Evolutionary conservation across 208 protist species (phyloP).

Genomic region (Leishmania tropica): DNA sequence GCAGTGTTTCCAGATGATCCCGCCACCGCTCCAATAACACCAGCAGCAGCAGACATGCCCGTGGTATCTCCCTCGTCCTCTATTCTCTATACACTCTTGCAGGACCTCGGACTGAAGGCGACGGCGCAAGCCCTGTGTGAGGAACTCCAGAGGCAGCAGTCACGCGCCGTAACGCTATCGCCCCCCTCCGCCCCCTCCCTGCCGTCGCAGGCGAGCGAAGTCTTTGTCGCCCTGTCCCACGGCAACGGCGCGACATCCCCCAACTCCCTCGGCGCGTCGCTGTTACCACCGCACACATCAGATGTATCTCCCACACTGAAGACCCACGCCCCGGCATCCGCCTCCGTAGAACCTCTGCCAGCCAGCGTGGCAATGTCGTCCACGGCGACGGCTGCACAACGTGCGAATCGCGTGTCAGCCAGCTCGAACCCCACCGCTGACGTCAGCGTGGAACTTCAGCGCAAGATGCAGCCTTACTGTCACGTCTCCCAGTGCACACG

Average conservation of each 20-base stretch:
- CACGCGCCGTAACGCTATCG: neutral
- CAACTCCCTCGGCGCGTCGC: neutral
- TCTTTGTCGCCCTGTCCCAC: neutral
- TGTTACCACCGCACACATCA: neutral
- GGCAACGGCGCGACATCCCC: neutral
- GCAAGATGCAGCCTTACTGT: neutral
- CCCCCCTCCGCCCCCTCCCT: conserved; percentile 11
- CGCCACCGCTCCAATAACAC: neutral
- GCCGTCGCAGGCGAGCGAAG: conserved; percentile 4
- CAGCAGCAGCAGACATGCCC: neutral
- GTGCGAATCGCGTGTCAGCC: neutral
- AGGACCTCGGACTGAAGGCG: conserved; percentile 52
- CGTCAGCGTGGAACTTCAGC: conserved; percentile 2
- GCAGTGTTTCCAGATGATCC: neutral
- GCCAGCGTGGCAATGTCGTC: neutral
- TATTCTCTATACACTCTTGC: conserved; percentile 45
- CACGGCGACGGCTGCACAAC: neutral
- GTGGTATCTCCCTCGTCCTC: conserved; percentile 15
- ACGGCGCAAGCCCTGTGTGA: conserved; percentile 51
- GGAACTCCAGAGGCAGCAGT: conserved; percentile 37
- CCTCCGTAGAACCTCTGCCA: neutral
- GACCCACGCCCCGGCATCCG: neutral
- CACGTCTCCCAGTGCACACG: neutral
- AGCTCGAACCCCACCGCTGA: neutral
- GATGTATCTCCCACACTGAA: neutral